Evolutionary conservation across 2,329 filamentous ascomycete genomes (phyloP), one percentile per base, ranked within the genome.

Genomic region (Penicillium sp.): DNA sequence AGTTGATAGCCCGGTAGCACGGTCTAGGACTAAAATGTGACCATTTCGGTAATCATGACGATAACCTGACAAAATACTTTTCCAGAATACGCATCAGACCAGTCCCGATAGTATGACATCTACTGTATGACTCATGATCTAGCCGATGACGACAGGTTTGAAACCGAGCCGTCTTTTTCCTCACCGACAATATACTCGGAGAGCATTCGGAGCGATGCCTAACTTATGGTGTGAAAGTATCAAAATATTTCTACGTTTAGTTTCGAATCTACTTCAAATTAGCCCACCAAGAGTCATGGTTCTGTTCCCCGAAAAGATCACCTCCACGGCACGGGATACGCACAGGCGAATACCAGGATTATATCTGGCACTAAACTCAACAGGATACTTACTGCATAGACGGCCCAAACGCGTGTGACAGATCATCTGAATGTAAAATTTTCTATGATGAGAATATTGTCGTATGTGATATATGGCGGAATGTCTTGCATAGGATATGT

Each of bases 81-180:
- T 13, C 19, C 23, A 23, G 16, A 21, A n/a, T n/a, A 11, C n/a
- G 9, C 33, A 27, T 5, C 16, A 19, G 21, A 19, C 11, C 3
- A 37, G 7, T 19, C 14, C 27, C 3, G 14, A n/a, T 42, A 9
- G 45, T 23, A 4, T 23, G 21, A 4, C 16, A 1, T 6, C 14
- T 54, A n/a, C n/a, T n/a, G n/a, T n/a, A 59, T 57, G 59, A 61
- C 45, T 59, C 56, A 59, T 46, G 42, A 26, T n/a, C 11, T 19
- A 25, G 29, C 43, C 49, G 37, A 58, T 26, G n/a, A 49, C n/a
- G 48, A 27, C 48, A 45, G 27, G 27, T 59, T 61, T 53, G 53
- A 59, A 57, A 59, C 33, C n/a, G 42, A 54, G 46, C 53, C 31
- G 33, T 53, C 35, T 44, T 53, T 50, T 48, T 50, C 56, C 54